Percentiles rank a stretch among this genome's conserved stretches.
phyloP scores from a whole-genome alignment of 768 basidiomycete species.

The Phaffia australis region DNA sequence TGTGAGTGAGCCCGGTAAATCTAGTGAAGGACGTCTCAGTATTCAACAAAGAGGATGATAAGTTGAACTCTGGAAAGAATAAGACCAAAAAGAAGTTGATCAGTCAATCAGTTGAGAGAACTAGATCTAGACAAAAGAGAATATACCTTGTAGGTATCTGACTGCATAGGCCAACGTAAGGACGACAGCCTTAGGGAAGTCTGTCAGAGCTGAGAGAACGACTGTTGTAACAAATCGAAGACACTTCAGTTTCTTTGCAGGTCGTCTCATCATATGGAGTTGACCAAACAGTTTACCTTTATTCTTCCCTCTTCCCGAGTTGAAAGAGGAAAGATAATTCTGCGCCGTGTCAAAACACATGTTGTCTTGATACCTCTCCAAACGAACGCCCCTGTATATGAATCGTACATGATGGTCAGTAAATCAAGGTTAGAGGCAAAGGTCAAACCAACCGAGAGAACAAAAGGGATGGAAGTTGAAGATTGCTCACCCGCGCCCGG shows the following conservation, averaged over 20 bases:
- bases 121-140: conserved; percentile 27
- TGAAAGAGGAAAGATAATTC: conserved; percentile 47
- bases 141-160: conserved; percentile 35
- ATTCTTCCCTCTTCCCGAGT: too few relatives aligned
- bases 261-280: too few relatives aligned
- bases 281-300: too few relatives aligned
- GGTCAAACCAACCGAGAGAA: not conserved
- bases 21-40: conserved; percentile 56
- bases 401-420: too few relatives aligned
- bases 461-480: not conserved
- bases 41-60: conserved; percentile 67
- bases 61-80: conserved; percentile 51
- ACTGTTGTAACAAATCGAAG: conserved; percentile 28
- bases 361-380: conserved; percentile 49
- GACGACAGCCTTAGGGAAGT: conserved; percentile 35
- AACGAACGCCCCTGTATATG: too few relatives aligned
- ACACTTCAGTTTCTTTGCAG: conserved; percentile 12
- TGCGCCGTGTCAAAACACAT: conserved; percentile 58
- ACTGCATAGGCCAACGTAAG: conserved; percentile 32
- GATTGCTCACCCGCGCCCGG: conserved; percentile 44
- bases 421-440: too few relatives aligned
- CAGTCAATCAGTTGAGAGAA: conserved; percentile 51
- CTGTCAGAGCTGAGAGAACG: conserved; percentile 30
- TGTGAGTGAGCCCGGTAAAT: conserved; percentile 44
- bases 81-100: not conserved